Conservation (phyloP, 176 grass and related monocot species). For the Avena atlantica region DNA sequence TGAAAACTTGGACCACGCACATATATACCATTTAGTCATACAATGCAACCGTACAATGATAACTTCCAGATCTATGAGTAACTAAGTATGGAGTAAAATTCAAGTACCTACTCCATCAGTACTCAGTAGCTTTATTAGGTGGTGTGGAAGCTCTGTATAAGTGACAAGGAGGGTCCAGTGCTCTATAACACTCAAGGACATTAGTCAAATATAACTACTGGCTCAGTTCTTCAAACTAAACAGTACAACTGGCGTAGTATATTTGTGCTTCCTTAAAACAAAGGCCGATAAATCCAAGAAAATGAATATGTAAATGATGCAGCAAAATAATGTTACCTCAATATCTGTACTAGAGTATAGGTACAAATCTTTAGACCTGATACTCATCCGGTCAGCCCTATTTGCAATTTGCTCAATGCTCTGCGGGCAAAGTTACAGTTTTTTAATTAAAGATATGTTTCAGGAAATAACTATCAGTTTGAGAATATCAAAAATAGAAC, state of each 20-base stretch:
- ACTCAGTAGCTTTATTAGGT: conserved; percentile 3
- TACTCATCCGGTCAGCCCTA: conserved; percentile 85
- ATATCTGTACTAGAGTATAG: conserved; percentile 93
- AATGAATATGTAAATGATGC: conserved; percentile 17
- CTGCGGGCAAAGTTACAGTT: conserved; percentile 48
- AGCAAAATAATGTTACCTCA: conserved; percentile 62
- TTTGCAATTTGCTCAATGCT: conserved; percentile 96
- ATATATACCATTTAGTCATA: neutral
- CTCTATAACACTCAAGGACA: conserved; percentile 11
- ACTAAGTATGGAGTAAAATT: conserved; percentile 1
- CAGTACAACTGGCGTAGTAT: neutral
- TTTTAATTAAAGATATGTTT: conserved; percentile 13
- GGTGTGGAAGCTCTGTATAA: neutral
- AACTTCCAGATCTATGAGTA: conserved; percentile 25
- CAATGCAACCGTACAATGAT: neutral
- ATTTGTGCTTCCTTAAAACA: conserved; percentile 21
- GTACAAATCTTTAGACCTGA: conserved; percentile 73
- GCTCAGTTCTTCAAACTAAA: neutral
- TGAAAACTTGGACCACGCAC: neutral
- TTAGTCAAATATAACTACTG: neutral
- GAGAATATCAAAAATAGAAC: conserved; percentile 15
- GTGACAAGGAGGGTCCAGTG: neutral
- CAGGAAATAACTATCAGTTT: conserved; percentile 12
- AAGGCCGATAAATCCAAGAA: conserved; percentile 17
- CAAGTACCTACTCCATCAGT: conserved; percentile 14